Conservation (phyloP, 768 basidiomycete genomes). For the Suillus variegatus region DNA sequence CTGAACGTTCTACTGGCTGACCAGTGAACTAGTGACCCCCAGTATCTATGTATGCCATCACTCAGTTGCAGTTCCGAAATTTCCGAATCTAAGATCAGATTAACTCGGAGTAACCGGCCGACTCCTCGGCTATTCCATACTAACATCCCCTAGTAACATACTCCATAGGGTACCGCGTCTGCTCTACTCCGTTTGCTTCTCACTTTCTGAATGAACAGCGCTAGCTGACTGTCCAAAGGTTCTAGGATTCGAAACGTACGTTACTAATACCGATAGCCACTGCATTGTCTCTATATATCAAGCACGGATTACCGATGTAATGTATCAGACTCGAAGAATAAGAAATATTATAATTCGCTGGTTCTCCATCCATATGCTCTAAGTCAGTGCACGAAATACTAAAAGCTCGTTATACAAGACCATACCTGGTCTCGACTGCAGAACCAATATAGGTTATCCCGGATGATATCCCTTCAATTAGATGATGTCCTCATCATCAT, state of each 20-base stretch:
- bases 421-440: not conserved
- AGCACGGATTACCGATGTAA: not conserved
- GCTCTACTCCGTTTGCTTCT: no score
- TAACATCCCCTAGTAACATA: no score
- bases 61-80: no score
- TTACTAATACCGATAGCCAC: not conserved
- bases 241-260: not conserved
- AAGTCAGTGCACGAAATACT: not conserved
- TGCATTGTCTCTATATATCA: not conserved
- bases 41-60: no score
- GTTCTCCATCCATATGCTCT: not conserved
- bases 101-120: no score
- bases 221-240: not conserved
- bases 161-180: no score
- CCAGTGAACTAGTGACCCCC: no score
- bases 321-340: not conserved
- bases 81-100: no score
- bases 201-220: not conserved
- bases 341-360: not conserved
- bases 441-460: not conserved
- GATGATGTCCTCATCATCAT: constrained; percentile 72
- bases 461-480: constrained; percentile 13
- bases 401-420: not conserved
- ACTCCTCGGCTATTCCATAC: no score
- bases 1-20: no score